Evolutionary conservation across 1,139 yeast species (phyloP), one percentile per base, ranked within the genome.

Genomic region (Nakaseomyces sp.): DNA sequence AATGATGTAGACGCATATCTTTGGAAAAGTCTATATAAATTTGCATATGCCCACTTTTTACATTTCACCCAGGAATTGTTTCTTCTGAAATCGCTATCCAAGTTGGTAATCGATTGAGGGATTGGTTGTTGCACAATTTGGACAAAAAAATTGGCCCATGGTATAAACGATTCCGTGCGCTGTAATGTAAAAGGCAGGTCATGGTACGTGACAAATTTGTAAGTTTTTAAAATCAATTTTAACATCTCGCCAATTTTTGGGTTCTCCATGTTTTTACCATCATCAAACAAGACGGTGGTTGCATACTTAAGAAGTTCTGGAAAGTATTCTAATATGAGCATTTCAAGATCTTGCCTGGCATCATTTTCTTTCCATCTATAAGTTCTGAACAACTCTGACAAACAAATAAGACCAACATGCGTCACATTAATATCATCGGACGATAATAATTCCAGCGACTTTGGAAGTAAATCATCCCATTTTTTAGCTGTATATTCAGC

Each of bases 31-130:
- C 95, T 75, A 55, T 73, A 76, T 41, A 89, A 64, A 59, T 87
- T 87, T 29, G 87, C 88, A 56, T 80, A 79, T 1, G 94, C 77
- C 96, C 98, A 89, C 63, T 91, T 91, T 64, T 87, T 85, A 50
- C 91, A 76, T 63, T 87, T 89, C 29, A 73, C 76, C 83, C 85
- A 79, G 5, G 81, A 72, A 49, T 70, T 68, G 15, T 55, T 48
- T 39, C 65, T 69, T 49, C 81, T 68, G 19, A 71, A 76, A 18
- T 70, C 75, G 31, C 76, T 79, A 8, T 70, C 53, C 3, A 65
- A 62, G 46, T 72, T 54, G 1, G 77, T 71, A 45, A 72, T 50
- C 12, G 65, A 61, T 5, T 59, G 57, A 2, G 94, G 87, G 6
- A 83, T 66, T 1, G 70, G 69, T 68, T 77, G 73, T 51, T 77